Conservation (phyloP, 2,329 filamentous ascomycete species). For the Truncatella angustata region DNA sequence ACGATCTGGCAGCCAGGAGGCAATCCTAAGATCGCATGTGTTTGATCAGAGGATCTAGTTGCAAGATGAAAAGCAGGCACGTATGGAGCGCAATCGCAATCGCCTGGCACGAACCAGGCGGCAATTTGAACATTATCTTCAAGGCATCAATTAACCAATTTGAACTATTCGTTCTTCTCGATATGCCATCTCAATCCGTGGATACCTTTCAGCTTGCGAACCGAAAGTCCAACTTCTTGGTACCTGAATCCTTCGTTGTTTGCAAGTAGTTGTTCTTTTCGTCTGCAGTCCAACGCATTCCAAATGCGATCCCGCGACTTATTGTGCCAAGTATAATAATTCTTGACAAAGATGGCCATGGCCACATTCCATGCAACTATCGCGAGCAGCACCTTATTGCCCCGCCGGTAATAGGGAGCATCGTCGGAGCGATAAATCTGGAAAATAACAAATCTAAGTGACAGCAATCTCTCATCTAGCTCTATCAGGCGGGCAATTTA, state of each 20-base stretch:
- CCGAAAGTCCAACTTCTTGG: conserved; percentile 53
- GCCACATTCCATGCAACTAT: conserved; percentile 47
- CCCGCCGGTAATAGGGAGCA: conserved; percentile 48
- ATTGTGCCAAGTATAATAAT: conserved; percentile 47
- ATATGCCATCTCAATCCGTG: too few relatives aligned
- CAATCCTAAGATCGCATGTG: conserved; percentile 17
- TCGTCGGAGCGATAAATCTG: conserved; percentile 58
- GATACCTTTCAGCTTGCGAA: too few relatives aligned
- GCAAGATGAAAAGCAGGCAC: too few relatives aligned
- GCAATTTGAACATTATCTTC: too few relatives aligned
- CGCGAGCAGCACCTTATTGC: conserved; percentile 48
- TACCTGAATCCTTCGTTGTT: conserved; percentile 50
- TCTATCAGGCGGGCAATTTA: too few relatives aligned
- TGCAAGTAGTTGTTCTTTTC: conserved; percentile 47
- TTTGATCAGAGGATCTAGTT: too few relatives aligned
- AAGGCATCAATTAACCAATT: too few relatives aligned
- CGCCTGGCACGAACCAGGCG: too few relatives aligned
- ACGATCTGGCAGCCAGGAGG: conserved; percentile 22
- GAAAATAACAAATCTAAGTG: too few relatives aligned
- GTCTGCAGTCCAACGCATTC: conserved; percentile 40
- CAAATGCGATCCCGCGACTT: conserved; percentile 40
- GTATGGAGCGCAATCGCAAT: too few relatives aligned
- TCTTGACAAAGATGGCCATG: conserved; percentile 42
- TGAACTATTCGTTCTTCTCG: too few relatives aligned
- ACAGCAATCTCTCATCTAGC: too few relatives aligned